Evolutionary conservation across 495 filamentous ascomycete species (phyloP).

Genomic region (Neurospora pannonica): DNA sequence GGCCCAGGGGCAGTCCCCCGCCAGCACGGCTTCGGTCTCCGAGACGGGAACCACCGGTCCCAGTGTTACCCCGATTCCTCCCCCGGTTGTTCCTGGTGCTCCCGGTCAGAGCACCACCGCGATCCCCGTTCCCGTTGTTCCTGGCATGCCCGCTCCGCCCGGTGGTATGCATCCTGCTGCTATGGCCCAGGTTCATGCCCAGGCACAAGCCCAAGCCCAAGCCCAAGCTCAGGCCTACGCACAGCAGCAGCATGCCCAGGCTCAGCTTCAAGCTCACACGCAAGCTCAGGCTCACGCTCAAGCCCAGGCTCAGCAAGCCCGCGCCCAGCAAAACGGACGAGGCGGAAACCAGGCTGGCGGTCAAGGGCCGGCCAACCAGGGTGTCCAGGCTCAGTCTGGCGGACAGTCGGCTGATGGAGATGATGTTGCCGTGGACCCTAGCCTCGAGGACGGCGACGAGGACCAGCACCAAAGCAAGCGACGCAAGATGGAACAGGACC

Average conservation of each 20-base stretch:
- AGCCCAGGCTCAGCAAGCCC: not conserved
- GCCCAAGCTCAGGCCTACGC: not conserved
- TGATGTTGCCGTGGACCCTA: slow-evolving; percentile 23
- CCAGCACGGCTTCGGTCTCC: slow-evolving; percentile 1
- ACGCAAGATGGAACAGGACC: not conserved
- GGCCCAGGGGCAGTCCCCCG: slow-evolving; percentile 4
- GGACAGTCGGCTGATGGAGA: slow-evolving; percentile 7
- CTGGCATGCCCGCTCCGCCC: not conserved
- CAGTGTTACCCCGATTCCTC: not conserved
- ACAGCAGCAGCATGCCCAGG: not conserved
- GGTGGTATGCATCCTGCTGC: not conserved
- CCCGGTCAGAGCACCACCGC: not conserved
- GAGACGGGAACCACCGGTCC: not conserved
- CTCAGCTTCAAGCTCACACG: not conserved
- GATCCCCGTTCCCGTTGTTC: slow-evolving; percentile 1
- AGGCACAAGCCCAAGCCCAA: not conserved
- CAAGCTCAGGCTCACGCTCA: not conserved
- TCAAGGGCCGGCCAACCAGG: not conserved
- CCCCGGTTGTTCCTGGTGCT: slow-evolving; percentile 1
- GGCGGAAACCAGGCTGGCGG: not conserved
- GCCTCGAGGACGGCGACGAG: slow-evolving; percentile 18
- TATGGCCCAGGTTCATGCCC: not conserved
- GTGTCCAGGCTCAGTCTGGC: slow-evolving; percentile 5
- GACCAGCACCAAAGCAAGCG: slow-evolving; percentile 9
- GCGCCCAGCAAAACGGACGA: not conserved